Evolutionary conservation across 306 rosid genomes (phyloP).

Genomic region (Trifolium subterraneum): DNA sequence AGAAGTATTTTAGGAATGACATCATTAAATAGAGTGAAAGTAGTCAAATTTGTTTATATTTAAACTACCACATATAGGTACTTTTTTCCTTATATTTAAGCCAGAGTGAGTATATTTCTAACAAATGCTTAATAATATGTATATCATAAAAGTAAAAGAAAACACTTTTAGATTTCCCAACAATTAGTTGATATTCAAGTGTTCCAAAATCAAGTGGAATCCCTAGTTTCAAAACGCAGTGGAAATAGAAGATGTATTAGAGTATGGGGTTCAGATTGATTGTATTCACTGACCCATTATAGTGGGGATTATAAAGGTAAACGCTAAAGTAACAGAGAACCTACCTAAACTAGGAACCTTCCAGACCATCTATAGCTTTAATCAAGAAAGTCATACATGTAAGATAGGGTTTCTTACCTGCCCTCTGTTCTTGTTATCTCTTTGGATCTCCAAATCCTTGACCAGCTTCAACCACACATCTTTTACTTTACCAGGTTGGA

Average conservation of each 20-base stretch:
- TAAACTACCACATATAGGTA: no score
- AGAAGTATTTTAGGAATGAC: no score
- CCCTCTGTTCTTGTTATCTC: slow-evolving; percentile 91
- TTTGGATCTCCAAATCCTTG: slow-evolving; percentile 86
- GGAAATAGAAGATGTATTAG: no score
- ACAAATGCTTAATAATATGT: not conserved
- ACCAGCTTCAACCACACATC: slow-evolving; percentile 98
- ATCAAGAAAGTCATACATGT: slow-evolving; percentile 25
- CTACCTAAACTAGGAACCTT: slow-evolving; percentile 34
- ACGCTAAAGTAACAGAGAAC: not conserved
- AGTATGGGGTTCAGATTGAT: slow-evolving; percentile 12
- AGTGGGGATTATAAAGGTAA: slow-evolving; percentile 17
- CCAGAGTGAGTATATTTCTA: no score
- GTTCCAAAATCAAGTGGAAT: not conserved
- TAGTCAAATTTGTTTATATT: no score
- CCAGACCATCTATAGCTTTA: slow-evolving; percentile 33
- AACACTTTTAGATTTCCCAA: not conserved
- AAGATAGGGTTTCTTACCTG: slow-evolving; percentile 60
- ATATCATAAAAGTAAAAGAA: not conserved
- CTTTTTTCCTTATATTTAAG: no score
- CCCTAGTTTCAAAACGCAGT: no score
- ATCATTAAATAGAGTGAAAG: no score
- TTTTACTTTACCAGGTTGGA: slow-evolving; percentile 91
- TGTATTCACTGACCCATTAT: not conserved
- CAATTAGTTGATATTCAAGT: not conserved